These are phyloP conservation scores for Fusarium sp. DNA, from an alignment of 2,329 filamentous ascomycete species.

Conservation along the genomic window DNA sequence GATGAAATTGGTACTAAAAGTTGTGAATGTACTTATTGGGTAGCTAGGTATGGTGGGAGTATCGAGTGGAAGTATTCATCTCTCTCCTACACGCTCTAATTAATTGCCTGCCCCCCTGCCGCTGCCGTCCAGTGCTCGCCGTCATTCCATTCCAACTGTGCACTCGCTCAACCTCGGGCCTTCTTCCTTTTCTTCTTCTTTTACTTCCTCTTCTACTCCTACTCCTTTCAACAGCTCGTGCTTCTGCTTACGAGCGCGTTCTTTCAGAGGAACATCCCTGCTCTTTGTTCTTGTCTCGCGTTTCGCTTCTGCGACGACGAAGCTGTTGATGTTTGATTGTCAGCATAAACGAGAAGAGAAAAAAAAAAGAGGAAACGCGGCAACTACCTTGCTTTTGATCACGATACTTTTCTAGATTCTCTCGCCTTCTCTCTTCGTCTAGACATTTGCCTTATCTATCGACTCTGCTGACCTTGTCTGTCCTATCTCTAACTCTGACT, in stretches of 20 bases:
- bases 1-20: no score
- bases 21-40: no score
- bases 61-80: neutral
- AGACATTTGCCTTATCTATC: neutral
- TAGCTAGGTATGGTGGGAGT: neutral
- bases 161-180: neutral
- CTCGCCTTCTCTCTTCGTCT: constrained; percentile 1
- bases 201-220: neutral
- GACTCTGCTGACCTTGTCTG: neutral
- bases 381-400: constrained; percentile 1
- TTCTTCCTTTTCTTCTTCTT: neutral
- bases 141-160: constrained; percentile 24
- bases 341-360: neutral
- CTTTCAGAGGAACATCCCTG: neutral
- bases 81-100: constrained; percentile 1
- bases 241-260: neutral
- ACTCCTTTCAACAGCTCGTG: neutral
- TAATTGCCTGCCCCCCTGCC: neutral
- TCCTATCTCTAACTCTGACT: neutral
- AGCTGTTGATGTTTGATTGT: neutral
- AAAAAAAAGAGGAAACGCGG: constrained; percentile 5
- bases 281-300: neutral
- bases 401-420: constrained; percentile 8
- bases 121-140: constrained; percentile 15
- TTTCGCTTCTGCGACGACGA: neutral